Percentiles rank a stretch among this genome's conserved stretches.
These are phyloP conservation scores for Scytalidium lignicola DNA, from an alignment of 2,329 filamentous ascomycete species.

Conservation along the genomic window DNA sequence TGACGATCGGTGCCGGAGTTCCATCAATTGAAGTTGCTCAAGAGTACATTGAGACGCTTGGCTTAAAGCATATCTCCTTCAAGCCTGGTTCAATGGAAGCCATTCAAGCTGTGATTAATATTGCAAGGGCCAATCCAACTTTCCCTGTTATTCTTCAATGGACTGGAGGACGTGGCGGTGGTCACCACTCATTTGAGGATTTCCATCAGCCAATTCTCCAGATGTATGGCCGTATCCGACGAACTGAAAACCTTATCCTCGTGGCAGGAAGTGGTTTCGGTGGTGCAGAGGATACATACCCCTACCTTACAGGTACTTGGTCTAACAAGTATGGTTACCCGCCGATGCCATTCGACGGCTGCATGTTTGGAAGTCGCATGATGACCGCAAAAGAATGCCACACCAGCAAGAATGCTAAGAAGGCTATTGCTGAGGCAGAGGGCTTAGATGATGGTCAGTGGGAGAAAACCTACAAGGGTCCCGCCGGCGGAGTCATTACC, in stretches of 20 bases:
- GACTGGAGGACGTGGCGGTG: conserved; percentile 90
- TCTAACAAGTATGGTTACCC: conserved; percentile 82
- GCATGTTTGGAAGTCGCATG: conserved; percentile 85
- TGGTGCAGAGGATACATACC: conserved; percentile 83
- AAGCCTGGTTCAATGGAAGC: conserved; percentile 87
- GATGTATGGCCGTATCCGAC: conserved; percentile 85
- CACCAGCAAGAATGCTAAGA: conserved; percentile 81
- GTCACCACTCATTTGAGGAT: conserved; percentile 92
- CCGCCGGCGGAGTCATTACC: conserved; percentile 90
- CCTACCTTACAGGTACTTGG: conserved; percentile 87
- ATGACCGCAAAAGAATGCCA: conserved; percentile 93
- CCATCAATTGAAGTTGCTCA: conserved; percentile 90
- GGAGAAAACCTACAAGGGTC: conserved; percentile 90
- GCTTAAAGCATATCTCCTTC: conserved; percentile 89
- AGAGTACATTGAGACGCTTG: conserved; percentile 89
- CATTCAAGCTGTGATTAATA: conserved; percentile 86
- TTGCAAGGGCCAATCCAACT: conserved; percentile 86
- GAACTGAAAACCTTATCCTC: conserved; percentile 80
- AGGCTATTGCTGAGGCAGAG: conserved; percentile 81
- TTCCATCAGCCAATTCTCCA: conserved; percentile 89
- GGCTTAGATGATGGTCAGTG: conserved; percentile 79
- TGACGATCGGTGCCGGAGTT: conserved; percentile 90
- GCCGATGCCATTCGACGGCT: conserved; percentile 90
- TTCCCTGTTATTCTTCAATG: conserved; percentile 94
- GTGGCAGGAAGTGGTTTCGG: conserved; percentile 91